These are phyloP conservation scores for Eutypella sp. DNA, from an alignment of 2,329 filamentous ascomycete species.

Conservation along the genomic window DNA sequence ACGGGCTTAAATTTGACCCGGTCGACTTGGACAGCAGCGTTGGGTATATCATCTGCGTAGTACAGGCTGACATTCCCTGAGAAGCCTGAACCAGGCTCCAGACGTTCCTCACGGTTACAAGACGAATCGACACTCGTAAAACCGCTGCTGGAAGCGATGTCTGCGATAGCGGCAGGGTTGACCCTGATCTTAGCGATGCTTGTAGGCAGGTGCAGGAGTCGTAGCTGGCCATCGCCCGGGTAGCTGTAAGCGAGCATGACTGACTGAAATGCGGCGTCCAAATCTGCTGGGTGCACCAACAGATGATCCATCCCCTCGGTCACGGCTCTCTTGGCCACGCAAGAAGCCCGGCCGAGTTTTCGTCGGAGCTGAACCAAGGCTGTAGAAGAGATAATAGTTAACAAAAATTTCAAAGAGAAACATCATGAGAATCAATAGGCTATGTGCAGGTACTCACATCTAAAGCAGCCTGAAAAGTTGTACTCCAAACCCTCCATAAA, in stretches of 20 bases:
- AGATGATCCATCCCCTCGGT: not conserved
- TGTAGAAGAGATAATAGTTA: no score
- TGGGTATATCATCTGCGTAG: no score
- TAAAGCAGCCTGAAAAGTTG: constrained; percentile 7
- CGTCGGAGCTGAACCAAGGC: constrained; percentile 1
- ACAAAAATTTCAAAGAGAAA: no score
- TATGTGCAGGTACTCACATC: no score
- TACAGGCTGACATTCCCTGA: no score
- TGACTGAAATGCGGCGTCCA: constrained; percentile 28
- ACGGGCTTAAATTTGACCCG: not conserved
- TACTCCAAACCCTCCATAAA: constrained; percentile 7
- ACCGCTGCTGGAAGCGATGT: no score
- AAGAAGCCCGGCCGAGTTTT: not conserved
- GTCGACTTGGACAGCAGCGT: no score
- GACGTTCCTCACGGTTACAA: no score
- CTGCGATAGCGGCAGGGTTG: no score
- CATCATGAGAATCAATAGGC: no score
- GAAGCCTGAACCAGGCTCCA: no score
- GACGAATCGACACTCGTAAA: no score
- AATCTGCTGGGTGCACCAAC: constrained; percentile 21
- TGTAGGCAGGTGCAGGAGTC: constrained; percentile 17
- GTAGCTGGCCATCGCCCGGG: constrained; percentile 23
- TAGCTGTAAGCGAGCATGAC: constrained; percentile 23
- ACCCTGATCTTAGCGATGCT: constrained; percentile 15
- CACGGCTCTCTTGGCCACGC: not conserved